Evolutionary conservation across 2,329 filamentous ascomycete genomes (phyloP), one percentile per base, ranked within the genome.

Genomic region (Tolypocladium sp.): DNA sequence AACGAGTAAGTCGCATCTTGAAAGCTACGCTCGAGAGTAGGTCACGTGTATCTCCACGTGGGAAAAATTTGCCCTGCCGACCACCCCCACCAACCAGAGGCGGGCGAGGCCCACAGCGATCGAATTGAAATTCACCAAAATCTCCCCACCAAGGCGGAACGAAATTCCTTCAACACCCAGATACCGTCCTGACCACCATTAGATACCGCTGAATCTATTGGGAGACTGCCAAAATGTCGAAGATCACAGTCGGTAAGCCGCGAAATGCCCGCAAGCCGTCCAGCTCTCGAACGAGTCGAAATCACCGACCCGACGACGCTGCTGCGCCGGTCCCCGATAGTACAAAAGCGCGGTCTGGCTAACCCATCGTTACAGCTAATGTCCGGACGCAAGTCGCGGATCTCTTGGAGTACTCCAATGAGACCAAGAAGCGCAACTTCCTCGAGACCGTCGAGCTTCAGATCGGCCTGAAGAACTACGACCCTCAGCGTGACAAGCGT

Each of bases 401-500:
- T 78, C 86, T 99, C 74, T 89, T 99, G 73, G 88, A 96, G 75
- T 97, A 97, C 89, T 96, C 90, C 76, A 84, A 84, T 73, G 73
- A 96, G 79, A 91, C 90, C 79, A 96, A 96, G 89, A 96, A 96
- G 90, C 85, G 92, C 72, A 96, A 96, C 87, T 97, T 96, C 84
- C 85, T 95, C 77, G 91, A 94, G 84, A 93, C 90, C 76, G 91
- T 96, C 77, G 89, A 92, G 79, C 88, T 90, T 70, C 86, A 91
- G 79, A 94, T 95, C 84, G 91, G 91, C 78, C 87, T 96, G 77
- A 95, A 96, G 90, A 96, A 96, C 89, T 96, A 96, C 84, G 90
- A 99, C 78, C 93, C 94, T 76, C 84, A 97, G 89, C 93, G 94
- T 91, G 94, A 99, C 85, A 99, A 99, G 93, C 93, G 93, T 96